Conservation (phyloP, 1,284 basidiomycete species). For the Microbotryomycetes sp. region DNA sequence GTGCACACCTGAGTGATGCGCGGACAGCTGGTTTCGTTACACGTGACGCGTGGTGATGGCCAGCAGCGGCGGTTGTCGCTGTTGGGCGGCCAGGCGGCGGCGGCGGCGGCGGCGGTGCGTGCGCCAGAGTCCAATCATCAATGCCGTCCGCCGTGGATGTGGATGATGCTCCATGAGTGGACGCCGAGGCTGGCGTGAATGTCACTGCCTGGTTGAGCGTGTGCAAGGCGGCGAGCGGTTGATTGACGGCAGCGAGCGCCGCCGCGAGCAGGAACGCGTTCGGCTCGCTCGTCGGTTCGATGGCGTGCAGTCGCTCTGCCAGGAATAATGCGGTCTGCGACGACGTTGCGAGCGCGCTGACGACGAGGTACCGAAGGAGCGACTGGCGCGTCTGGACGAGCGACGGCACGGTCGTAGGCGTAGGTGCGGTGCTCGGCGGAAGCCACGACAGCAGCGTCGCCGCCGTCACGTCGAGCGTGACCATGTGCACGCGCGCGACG, state of each 20-base stretch:
- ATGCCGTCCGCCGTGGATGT: not conserved
- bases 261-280: conserved; percentile 26
- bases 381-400: not conserved
- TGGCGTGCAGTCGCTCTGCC: conserved; percentile 32
- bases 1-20: conserved; percentile 33
- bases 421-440: not conserved
- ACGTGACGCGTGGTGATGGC: not conserved
- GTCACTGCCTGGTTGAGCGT: conserved; percentile 28
- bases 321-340: conserved; percentile 34
- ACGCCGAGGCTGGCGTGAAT: conserved; percentile 12
- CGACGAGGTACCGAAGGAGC: conserved; percentile 11
- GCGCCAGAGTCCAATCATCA: not conserved
- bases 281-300: conserved; percentile 31
- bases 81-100: no score
- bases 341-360: conserved; percentile 12
- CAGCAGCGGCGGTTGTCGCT: no score
- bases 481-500: not conserved
- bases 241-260: conserved; percentile 9
- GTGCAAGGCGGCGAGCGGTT: conserved; percentile 30
- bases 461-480: not conserved
- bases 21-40: conserved; percentile 30
- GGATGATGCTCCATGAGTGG: no score
- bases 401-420: not conserved
- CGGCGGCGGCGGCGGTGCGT: not conserved
- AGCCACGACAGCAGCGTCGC: not conserved